Base-by-base conservation (phyloP, 2,329 filamentous ascomycete genomes). In the Parastagonospora avenae region DNA sequence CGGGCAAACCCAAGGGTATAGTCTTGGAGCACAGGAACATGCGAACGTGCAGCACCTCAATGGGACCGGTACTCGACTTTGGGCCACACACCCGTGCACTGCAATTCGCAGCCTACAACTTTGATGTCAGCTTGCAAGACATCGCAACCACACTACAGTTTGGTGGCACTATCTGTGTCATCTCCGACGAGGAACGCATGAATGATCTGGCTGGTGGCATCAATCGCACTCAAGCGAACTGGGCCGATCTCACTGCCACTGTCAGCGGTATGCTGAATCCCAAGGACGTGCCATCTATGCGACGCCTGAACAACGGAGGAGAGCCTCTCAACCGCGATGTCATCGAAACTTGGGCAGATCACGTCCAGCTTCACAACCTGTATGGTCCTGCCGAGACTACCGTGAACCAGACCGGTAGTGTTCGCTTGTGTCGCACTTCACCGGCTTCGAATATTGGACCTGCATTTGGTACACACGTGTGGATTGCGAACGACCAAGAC, bases 11-110 rank as follows among this genome's bases (percentile, higher is more conserved):
- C 0, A 82, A 82, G 48, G 84, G 82, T 2, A 80, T 85, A 14
- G 82, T 85, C 28, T 82, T 86, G 49, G 83, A 82, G 8, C 85
- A 88, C 57, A 73, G 75, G 0, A 66, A 59, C 42, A 59, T 67
- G 31, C 50, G 51, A 2, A 54, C 60, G 11, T 44, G 52, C 27
- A 37, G 15, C 27, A 49, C 33, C 1, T 40, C 43, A 4, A 42
- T 50, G 46, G 29, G 29, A 7, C 24, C 41, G 11, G 33, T 47
- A 2, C 55, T 74, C 2, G 45, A 29, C 41, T 32, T 68, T 33
- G 56, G 61, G 1, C 59, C 78, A 1, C 79, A 81, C 48, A 78
- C 79, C 9, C 81, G 81, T 48, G 28, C 33, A 2, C 57, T 74
- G 8, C 68, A 74, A 32, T 73, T 70, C 43, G 60, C 64, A 0